Conservation (phyloP, 306 rosid genomes). For the Alnus glutinosa region DNA sequence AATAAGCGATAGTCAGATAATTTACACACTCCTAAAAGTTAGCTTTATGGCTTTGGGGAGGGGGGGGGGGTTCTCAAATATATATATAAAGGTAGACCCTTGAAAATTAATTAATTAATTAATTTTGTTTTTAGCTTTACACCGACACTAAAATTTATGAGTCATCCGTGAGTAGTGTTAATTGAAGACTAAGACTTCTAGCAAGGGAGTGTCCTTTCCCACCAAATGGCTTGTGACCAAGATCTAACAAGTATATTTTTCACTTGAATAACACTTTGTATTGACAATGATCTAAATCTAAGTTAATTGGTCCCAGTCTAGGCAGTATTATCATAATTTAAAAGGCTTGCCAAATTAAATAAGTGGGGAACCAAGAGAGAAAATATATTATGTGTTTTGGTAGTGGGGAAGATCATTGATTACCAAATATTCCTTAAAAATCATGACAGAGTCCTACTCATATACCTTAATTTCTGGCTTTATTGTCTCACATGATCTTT, state of each 20-base stretch:
- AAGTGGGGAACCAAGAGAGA: neutral
- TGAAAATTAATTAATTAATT: too few relatives aligned
- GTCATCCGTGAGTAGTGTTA: neutral
- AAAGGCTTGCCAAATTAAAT: neutral
- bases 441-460: neutral
- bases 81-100: too few relatives aligned
- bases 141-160: too few relatives aligned
- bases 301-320: neutral
- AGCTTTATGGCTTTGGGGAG: too few relatives aligned
- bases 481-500: too few relatives aligned
- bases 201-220: neutral
- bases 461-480: neutral
- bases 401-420: neutral
- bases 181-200: neutral
- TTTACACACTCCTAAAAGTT: too few relatives aligned
- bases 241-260: neutral
- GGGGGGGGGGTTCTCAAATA: too few relatives aligned
- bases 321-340: neutral
- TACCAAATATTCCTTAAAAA: neutral
- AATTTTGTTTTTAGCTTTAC: too few relatives aligned
- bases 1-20: too few relatives aligned
- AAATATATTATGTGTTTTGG: neutral
- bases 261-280: neutral
- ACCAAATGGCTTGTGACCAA: constrained; percentile 13
- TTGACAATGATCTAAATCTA: neutral